These are phyloP conservation scores for Pseudocercospora fijiensis DNA, from an alignment of 2,329 filamentous ascomycete genomes.

Conservation along the genomic window DNA sequence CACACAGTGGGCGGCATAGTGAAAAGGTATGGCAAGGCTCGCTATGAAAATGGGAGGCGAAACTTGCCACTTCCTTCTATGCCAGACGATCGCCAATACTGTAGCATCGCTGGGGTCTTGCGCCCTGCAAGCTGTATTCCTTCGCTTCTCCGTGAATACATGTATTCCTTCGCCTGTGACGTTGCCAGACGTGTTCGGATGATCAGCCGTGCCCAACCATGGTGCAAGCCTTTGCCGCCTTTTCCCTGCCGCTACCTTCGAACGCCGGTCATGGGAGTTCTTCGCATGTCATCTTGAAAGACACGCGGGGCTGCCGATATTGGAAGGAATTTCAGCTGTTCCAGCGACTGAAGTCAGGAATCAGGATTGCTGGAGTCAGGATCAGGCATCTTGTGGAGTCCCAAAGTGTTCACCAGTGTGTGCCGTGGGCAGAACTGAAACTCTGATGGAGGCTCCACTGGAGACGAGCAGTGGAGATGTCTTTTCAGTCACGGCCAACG, in stretches of 20 bases:
- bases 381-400: slow-evolving; percentile 1
- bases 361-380: neutral
- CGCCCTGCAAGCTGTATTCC: neutral
- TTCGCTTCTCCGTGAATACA: neutral
- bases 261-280: neutral
- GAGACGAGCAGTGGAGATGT: slow-evolving; percentile 2
- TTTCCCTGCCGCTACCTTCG: neutral
- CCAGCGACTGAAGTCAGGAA: neutral
- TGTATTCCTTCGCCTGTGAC: neutral
- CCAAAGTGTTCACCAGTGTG: neutral
- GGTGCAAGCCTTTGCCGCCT: slow-evolving; percentile 5
- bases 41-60: neutral
- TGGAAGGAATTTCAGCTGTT: slow-evolving; percentile 2
- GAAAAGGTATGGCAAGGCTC: too few species aligned
- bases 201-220: slow-evolving; percentile 5
- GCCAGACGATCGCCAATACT: neutral
- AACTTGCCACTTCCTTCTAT: neutral
- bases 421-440: neutral
- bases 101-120: neutral
- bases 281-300: neutral
- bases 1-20: neutral
- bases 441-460: slow-evolving; percentile 5
- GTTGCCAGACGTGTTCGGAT: neutral
- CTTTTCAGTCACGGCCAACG: neutral
- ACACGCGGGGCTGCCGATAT: neutral